Evolutionary conservation across 2,329 filamentous ascomycete genomes (phyloP), one percentile per base, ranked within the genome.

Genomic region (Endothia cerciana): DNA sequence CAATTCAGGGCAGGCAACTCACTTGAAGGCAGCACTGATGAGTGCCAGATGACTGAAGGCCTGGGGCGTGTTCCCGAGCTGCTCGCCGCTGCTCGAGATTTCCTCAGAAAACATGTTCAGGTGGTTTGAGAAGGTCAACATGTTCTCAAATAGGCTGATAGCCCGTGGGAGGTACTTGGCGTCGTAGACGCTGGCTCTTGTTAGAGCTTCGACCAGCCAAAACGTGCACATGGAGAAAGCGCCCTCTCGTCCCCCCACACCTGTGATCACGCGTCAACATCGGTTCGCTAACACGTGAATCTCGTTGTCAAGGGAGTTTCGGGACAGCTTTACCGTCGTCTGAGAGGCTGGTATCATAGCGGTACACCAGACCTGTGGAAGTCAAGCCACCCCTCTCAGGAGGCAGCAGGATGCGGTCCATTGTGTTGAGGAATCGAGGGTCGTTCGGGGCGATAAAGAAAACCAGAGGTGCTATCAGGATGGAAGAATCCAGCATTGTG

Each of bases 211-310:
- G 15, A 93, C 89, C 0, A 93, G 85, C 91, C 91, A 93, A 75
- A 93, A 93, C 0, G 90, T 93, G 73, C 90, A 92, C 90, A 93
- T 93, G 72, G 85, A 88, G 74, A 93, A 93, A 25, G 90, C 90
- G 28, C 91, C 91, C 77, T 93, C 91, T 61, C 85, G 82, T 22
- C 91, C 91, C 45, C 90, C 89, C 10, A 93, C 89, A 38, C 90
- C 89, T 90, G 70, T 64, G 68, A 41, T 33, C 60, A 64, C 72
- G 68, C 70, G 62, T 64, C 63, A 30, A 33, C 33, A 45, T 30
- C 17, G 13, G 28, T 28, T 6, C 11, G 19, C 40, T 28, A n/a
- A 22, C 11, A 1, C n/a, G 45, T 47, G n/a, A 0, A 1, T 25
- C 15, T n/a, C 13, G 22, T n/a, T 22, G 38, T 15, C 8, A 22